A percentile compares a stretch with the other conserved stretches of the same genome.
phyloP scores from a whole-genome alignment of 169 alveolate genomes.

The Blepharisma undulans region DNA sequence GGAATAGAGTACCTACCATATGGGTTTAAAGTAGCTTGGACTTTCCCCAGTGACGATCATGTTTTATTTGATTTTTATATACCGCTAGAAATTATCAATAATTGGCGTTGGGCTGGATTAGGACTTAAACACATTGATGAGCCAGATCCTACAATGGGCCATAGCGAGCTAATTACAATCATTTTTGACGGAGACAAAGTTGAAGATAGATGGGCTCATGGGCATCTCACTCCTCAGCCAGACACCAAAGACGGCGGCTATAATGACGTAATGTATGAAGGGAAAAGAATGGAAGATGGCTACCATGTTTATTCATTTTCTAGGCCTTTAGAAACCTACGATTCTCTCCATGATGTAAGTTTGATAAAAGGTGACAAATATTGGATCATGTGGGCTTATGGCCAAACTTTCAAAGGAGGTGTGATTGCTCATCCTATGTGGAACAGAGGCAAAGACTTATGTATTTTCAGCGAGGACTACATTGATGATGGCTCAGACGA shows the following conservation, averaged over 20 bases:
- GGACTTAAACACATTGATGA: conserved; percentile 12
- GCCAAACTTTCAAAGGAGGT: conserved; percentile 1
- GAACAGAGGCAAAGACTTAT: conserved; percentile 3
- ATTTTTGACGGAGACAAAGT: background rate
- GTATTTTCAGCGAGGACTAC: background rate
- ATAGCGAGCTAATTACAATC: background rate
- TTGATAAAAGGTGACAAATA: background rate
- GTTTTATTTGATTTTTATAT: background rate
- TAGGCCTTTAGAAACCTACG: background rate
- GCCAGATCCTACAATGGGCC: conserved; percentile 4
- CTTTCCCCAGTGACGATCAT: background rate
- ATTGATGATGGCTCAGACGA: conserved; percentile 20
- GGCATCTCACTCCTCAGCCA: background rate
- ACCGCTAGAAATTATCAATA: background rate
- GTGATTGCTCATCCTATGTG: background rate
- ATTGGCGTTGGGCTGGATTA: conserved; percentile 1
- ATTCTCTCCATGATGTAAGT: background rate
- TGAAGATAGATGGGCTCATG: background rate
- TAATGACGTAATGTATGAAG: background rate
- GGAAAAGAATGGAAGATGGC: background rate
- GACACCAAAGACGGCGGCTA: background rate
- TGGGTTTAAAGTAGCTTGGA: background rate
- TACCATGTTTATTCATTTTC: background rate
- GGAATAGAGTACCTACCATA: background rate
- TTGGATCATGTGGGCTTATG: conserved; percentile 9